Conservation (phyloP, 2,329 filamentous ascomycete species). For the Ilyonectria robusta region DNA sequence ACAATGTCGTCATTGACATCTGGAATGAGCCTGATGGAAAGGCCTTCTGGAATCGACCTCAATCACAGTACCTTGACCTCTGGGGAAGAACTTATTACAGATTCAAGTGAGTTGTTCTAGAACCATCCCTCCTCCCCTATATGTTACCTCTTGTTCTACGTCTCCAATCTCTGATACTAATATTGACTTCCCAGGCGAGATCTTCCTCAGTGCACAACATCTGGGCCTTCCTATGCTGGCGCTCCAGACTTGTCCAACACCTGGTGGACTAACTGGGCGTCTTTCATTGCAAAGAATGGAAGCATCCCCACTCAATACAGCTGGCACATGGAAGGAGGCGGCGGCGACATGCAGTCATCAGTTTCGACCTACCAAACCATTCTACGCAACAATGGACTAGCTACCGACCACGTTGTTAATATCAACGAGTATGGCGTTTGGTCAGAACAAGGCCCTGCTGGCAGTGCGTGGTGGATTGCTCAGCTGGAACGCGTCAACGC, state of each 20-base stretch:
- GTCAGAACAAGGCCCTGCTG: slow-evolving; percentile 58
- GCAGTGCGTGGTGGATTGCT: slow-evolving; percentile 61
- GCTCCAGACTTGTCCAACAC: slow-evolving; percentile 8
- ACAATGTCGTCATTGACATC: slow-evolving; percentile 61
- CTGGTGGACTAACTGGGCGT: slow-evolving; percentile 29
- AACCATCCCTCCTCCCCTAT: too few relatives aligned
- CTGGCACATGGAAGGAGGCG: slow-evolving; percentile 32
- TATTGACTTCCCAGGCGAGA: neutral
- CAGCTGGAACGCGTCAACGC: slow-evolving; percentile 61
- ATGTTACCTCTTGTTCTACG: too few relatives aligned
- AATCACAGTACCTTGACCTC: slow-evolving; percentile 36
- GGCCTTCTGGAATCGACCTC: slow-evolving; percentile 36
- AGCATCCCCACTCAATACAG: slow-evolving; percentile 28
- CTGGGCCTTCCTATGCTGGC: slow-evolving; percentile 28
- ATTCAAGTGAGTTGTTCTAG: slow-evolving; percentile 28
- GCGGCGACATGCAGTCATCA: slow-evolving; percentile 11
- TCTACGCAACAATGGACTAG: neutral
- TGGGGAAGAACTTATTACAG: slow-evolving; percentile 36
- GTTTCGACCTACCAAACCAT: slow-evolving; percentile 14
- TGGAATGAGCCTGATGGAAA: slow-evolving; percentile 68
- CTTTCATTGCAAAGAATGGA: neutral
- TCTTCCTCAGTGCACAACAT: slow-evolving; percentile 8
- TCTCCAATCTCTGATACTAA: neutral
- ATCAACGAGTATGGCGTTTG: slow-evolving; percentile 64
- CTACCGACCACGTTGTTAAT: slow-evolving; percentile 54